Conservation (phyloP, 2,329 filamentous ascomycete genomes). For the Ceratocystis lukuohia region DNA sequence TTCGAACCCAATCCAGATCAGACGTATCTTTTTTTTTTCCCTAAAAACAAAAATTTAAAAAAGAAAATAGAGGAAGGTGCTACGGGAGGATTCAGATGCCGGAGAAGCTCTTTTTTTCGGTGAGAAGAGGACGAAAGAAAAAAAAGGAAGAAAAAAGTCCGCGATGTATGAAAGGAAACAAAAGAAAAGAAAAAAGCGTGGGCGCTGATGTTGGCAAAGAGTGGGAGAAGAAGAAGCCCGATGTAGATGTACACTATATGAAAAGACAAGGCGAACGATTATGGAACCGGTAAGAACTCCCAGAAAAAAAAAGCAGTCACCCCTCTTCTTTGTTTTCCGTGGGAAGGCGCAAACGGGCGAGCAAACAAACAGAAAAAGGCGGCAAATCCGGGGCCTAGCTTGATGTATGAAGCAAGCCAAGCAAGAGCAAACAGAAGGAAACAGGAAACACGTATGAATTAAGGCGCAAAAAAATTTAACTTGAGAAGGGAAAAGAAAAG, state of each 20-base stretch:
- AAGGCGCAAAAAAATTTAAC: background rate
- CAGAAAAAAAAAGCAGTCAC: background rate
- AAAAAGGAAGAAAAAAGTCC: background rate
- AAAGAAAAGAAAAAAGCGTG: constrained; percentile 6
- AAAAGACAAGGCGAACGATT: background rate
- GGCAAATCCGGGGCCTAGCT: background rate
- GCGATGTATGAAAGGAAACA: background rate
- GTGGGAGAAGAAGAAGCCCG: background rate
- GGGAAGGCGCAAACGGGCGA: background rate
- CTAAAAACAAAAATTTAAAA: constrained; percentile 15
- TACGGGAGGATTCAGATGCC: constrained; percentile 2
- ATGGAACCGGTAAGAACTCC: background rate
- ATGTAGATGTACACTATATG: background rate
- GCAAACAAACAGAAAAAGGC: background rate
- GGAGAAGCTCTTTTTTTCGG: background rate
- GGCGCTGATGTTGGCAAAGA: background rate
- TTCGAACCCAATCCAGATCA: background rate
- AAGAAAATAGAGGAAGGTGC: constrained; percentile 14
- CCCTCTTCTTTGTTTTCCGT: background rate
- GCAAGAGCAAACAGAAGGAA: background rate
- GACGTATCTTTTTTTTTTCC: background rate
- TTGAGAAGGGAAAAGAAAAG: background rate
- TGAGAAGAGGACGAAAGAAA: constrained; percentile 1
- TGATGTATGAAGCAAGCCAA: background rate
- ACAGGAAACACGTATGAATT: background rate